A percentile compares a stretch with the other conserved stretches of the same genome.
Evolutionary conservation across 805 yeast species (phyloP).

Genomic region (Ogataea salicorniae): DNA sequence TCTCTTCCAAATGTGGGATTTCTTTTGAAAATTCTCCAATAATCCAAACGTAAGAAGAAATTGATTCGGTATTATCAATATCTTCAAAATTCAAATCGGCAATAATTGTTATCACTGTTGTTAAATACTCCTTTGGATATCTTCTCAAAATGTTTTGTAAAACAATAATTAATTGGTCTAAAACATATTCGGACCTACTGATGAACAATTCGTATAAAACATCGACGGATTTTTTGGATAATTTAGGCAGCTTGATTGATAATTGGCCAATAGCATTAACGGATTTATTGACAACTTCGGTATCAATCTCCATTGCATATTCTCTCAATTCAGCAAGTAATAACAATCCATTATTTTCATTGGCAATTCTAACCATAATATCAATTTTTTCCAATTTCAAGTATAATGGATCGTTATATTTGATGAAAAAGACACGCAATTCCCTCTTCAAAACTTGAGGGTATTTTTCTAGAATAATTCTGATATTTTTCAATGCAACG

Average conservation of each 20-base stretch:
- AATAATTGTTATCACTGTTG: slow-evolving; percentile 52
- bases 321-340: slow-evolving; percentile 69
- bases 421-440: slow-evolving; percentile 83
- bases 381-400: slow-evolving; percentile 74
- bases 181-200: slow-evolving; percentile 56
- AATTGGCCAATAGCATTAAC: slow-evolving; percentile 66
- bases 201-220: slow-evolving; percentile 53
- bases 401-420: slow-evolving; percentile 78
- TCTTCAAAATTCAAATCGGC: slow-evolving; percentile 40
- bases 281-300: slow-evolving; percentile 64
- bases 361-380: slow-evolving; percentile 64
- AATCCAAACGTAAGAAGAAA: slow-evolving; percentile 62
- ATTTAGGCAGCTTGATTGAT: slow-evolving; percentile 55
- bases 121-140: slow-evolving; percentile 48
- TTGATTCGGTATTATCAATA: slow-evolving; percentile 44
- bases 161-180: slow-evolving; percentile 57
- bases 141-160: slow-evolving; percentile 64
- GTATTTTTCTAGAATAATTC: slow-evolving; percentile 83
- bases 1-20: slow-evolving; percentile 47
- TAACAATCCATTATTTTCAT: slow-evolving; percentile 51
- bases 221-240: slow-evolving; percentile 55
- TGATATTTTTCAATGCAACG: slow-evolving; percentile 85
- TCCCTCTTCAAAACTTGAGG: slow-evolving; percentile 76
- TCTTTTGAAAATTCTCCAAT: slow-evolving; percentile 66
- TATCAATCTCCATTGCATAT: slow-evolving; percentile 81